Evolutionary conservation across 805 yeast species (phyloP), one percentile per base, ranked within the genome.

Genomic region (Sugiyamaella boreocaroliniensis): DNA sequence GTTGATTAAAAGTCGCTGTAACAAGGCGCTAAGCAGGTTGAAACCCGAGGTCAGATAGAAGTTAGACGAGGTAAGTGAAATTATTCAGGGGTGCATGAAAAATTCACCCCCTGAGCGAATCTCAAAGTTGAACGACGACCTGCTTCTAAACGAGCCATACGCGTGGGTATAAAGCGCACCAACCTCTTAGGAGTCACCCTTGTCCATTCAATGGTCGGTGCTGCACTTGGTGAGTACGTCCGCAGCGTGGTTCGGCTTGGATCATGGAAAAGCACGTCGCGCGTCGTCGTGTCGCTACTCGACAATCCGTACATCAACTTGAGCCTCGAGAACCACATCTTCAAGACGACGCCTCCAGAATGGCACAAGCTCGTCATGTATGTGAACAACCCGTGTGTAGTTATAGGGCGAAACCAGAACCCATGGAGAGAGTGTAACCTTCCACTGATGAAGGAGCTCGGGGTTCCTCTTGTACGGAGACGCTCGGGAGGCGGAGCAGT

Each of bases 401-500:
- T 93, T 1, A 74, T 93, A 11, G 99, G 99, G 0, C 89, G 95
- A 63, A 93, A 93, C 64, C 99, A 93, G 68, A 93, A 89, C 57
- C 95, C 97, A 2, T 92, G 92, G 88, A 79, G 82, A 54, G 99
- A 93, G 65, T 76, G 82, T 41, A 86, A 87, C 61, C 52, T 93
- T 2, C 75, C 80, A 0, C 62, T 80, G 12, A 69, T 86, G 4
- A 69, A 75, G 3, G 58, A 71, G 0, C 66, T 78, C 2, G 71
- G 71, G 2, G 75, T 87, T 22, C 92, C 95, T 0, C 63, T 90
- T 7, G 64, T 93, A 5, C 73, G 99, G 59, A 73, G 99, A 52
- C 72, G 78, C 47, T 83, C 93, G 8, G 99, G 99, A 0, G 99
- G 99, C 1, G 99, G 99, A 0, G 82, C 97, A 0, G 99, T 93